Base-by-base conservation (phyloP, 2,329 filamentous ascomycete species). In the Cordyceps cicadae region DNA sequence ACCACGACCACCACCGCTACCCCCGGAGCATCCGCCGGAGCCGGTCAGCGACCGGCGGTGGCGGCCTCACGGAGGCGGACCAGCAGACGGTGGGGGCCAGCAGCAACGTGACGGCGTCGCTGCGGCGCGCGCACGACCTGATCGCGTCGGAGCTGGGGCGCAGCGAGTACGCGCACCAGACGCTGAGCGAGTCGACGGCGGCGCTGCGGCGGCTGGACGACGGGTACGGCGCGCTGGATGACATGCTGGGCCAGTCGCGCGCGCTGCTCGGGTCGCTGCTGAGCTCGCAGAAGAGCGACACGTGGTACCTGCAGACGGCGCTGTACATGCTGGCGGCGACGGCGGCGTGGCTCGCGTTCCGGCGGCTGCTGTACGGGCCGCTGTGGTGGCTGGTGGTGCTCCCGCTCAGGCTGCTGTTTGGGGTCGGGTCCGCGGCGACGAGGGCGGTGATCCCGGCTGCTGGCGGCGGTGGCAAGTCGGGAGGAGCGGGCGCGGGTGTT, bases 221-320 rank as follows among this genome's bases (percentile, higher is more conserved):
- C 67, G 88, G 85, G 43, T 99, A 99, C 75, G 85, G 81, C 21
- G 85, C 86, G 54, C 83, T 97, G 5, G 90, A 93, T 67, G 83
- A 84, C 14, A 81, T 97, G 70, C 80, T 99, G 43, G 80, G 83
- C 3, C 88, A 84, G 61, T 92, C 89, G 51, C 83, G 84, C 65
- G 87, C 86, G 60, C 78, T 99, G 19, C 83, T 97, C 8, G 85
- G 85, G 7, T 90, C 90, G 19, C 78, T 99, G 51, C 77, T 97
- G 52, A 85, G 85, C 63, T 94, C 90, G 64, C 91, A 95, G 71
- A 99, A 99, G 80, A 94, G 88, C 65, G 94, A 99, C 71, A 97
- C 92, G 2, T 99, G 94, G 94, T 99, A 99, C 71, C 82, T 99
- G 39, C 89, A 94, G 74, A 95, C 90, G 43, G 86, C 92, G 2